phyloP scores from a whole-genome alignment of 2,329 filamentous ascomycete species.

The Fusarium albidum region DNA sequence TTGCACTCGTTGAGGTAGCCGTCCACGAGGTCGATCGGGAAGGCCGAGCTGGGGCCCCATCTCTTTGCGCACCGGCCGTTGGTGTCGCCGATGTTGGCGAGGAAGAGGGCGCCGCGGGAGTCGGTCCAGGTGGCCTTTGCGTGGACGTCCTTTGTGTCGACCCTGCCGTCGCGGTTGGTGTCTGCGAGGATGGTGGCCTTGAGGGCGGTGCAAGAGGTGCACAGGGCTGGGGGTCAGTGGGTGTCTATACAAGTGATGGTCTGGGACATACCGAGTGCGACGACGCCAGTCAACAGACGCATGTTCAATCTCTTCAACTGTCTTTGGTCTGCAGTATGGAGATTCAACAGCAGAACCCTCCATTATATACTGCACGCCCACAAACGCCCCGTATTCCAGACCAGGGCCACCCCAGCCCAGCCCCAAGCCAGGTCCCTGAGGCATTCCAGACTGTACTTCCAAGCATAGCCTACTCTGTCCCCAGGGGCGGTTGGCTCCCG shows the following conservation, averaged over 20 bases:
- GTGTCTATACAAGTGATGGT: accelerated
- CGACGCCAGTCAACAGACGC: conserved; percentile 2
- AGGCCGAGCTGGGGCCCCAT: neutral
- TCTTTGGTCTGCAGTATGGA: too few species aligned
- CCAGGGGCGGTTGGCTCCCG: too few species aligned
- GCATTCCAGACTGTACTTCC: too few species aligned
- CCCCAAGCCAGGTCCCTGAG: too few species aligned
- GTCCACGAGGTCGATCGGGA: conserved; percentile 5
- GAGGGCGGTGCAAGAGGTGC: conserved; percentile 15
- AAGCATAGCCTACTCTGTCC: too few species aligned
- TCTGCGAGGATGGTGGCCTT: conserved; percentile 43
- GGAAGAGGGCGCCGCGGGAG: conserved; percentile 44
- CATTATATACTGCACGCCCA: too few species aligned
- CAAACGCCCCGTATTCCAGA: too few species aligned
- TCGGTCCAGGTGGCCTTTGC: conserved; percentile 39
- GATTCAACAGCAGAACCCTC: too few species aligned
- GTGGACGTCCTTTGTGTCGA: conserved; percentile 37
- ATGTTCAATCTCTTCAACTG: neutral
- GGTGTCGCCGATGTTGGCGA: conserved; percentile 49
- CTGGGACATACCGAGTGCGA: conserved; percentile 9
- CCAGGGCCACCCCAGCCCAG: too few species aligned
- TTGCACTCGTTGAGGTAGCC: conserved; percentile 42
- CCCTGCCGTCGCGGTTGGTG: conserved; percentile 47
- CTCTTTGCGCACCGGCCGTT: conserved; percentile 40
- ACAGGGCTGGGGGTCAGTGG: neutral